Conservation (phyloP, 345 rosid genomes). For the Carallia pectinifolia region DNA sequence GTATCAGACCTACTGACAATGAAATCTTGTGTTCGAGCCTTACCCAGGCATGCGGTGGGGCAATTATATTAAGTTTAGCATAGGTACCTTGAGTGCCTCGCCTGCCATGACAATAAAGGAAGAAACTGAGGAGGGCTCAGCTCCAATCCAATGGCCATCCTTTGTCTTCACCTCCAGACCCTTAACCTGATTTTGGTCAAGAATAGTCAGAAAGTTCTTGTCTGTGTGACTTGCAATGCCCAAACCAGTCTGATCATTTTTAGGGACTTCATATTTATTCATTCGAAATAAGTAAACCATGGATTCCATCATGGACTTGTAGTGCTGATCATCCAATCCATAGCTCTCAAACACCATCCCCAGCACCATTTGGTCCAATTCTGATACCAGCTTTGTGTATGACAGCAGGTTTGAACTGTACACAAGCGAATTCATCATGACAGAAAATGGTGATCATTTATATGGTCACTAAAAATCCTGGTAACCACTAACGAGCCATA, state of each 20-base stretch:
- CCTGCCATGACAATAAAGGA: slow-evolving; percentile 38
- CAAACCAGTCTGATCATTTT: background rate
- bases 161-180: slow-evolving; percentile 35
- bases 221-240: slow-evolving; percentile 33
- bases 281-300: slow-evolving; percentile 21
- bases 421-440: no score
- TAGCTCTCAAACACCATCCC: slow-evolving; percentile 37
- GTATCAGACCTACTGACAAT: no score
- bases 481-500: no score
- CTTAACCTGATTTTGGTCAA: slow-evolving; percentile 32
- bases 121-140: slow-evolving; percentile 23
- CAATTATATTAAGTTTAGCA: background rate
- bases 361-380: slow-evolving; percentile 22
- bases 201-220: slow-evolving; percentile 28
- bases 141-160: slow-evolving; percentile 32
- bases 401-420: slow-evolving; percentile 23
- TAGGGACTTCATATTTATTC: slow-evolving; percentile 24
- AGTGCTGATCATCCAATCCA: slow-evolving; percentile 17
- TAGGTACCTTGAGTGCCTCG: slow-evolving; percentile 27
- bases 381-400: slow-evolving; percentile 7
- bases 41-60: no score
- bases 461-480: no score
- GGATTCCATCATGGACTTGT: slow-evolving; percentile 14
- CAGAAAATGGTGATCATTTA: no score
- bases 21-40: background rate